Evolutionary conservation across 441 rosid genomes (phyloP), one percentile per base, ranked within the genome.

Genomic region (Croton laevigatus): DNA sequence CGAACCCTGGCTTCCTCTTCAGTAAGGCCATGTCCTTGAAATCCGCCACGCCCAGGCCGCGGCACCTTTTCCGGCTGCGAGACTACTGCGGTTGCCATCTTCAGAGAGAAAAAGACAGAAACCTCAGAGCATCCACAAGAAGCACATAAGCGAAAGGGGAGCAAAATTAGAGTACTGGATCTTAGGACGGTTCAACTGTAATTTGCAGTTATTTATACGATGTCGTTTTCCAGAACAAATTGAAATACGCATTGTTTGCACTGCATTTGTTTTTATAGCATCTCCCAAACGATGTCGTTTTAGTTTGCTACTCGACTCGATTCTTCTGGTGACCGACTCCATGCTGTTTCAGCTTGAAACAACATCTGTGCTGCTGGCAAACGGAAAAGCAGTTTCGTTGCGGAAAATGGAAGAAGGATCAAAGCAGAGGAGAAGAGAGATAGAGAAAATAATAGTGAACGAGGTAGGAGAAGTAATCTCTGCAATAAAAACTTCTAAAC

Each of bases 1-100:
- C 96, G 80, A 6, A 95, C 94, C 55, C 99, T 80, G 27, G 99
- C 97, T 72, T 95, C 99, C 74, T 91, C 97, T 74, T 95, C 99
- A 2, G 93, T 85, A 9, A 95, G 81, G 0, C 95, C 97, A 12
- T 89, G 97, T n/a, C 89, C 88, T 66, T 91, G 88, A 74, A 69
- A 93, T 4, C 97, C 98, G 55, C 98, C 98, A 69, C 92, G 82
- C 0, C 99, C 99, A 1, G 98, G 98, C 8, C 93, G 85, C 9
- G 95, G 95, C 6, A 27, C 86, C 85, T 81, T 93, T 76, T 83
- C 86, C 32, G 81, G 6, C 52, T 88, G 89, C 59, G 81, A 76
- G 60, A 73, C 79, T 69, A 76, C 78, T 51, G 82, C 91, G 44
- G 97, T 78, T 72, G 94, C 97, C 94, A 90, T 87, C 42, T 62